Evolutionary conservation across 2,329 filamentous ascomycete genomes (phyloP), one percentile per base, ranked within the genome.

Genomic region (Epichloe baconii): DNA sequence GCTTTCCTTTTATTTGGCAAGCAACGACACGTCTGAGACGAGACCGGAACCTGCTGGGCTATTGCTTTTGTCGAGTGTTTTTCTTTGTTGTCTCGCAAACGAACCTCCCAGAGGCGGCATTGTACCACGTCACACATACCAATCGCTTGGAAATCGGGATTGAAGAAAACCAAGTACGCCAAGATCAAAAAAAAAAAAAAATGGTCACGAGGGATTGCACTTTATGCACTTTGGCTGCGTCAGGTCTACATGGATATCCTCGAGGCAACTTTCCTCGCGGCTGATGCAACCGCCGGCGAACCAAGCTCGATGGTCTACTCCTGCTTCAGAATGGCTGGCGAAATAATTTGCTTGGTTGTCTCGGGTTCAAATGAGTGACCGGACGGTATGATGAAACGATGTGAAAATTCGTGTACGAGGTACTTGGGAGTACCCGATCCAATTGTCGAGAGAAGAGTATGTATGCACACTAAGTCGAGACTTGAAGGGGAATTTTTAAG

Each of bases 31-130:
- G 38, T 43, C 37, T 42, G 40, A 41, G 38, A 47, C 41, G 44
- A 40, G 38, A 58, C 45, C 34, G 42, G 31, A 34, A 17, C 34
- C 21, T 41, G 14, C 6, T 19, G 31, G 47, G 21, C 31, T 5
- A 42, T 42, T 15, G 10, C 15, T 19, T 41, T 17, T 37, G 47
- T 12, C 14, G 42, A 31, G 31, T 50, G 15, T 17, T 21, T 48
- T 21, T 49, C 44, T 35, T 38, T 26, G 51, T 44, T 52, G 42
- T 48, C 45, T 45, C 23, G 41, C 43, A 43, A 34, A 47, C 31
- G 40, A 44, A 19, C 40, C 53, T 37, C 19, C 50, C 48, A 52
- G 34, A 34, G 47, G 52, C 42, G 55, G 52, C 55, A 51, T 56
- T 54, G 42, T 44, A 38, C 17, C 34, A 19, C 15, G 37, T 5